Evolutionary conservation across 1,284 basidiomycete species (phyloP).

Genomic region (Marasmius oreades): DNA sequence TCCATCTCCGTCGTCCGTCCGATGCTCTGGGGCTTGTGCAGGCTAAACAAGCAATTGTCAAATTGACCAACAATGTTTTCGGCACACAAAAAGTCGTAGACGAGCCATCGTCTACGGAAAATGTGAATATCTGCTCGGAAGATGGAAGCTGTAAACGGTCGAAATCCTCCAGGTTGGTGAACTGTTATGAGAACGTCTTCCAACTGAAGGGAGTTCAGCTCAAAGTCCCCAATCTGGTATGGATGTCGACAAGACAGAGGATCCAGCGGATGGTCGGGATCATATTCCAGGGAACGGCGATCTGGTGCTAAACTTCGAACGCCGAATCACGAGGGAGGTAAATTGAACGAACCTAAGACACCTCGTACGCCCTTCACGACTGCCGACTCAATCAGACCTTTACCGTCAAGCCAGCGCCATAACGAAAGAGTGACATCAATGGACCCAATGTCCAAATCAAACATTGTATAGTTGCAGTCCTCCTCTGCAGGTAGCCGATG

Average conservation of each 20-base stretch:
- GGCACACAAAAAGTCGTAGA: conserved; percentile 89
- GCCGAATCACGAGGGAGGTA: not conserved
- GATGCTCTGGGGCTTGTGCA: conserved; percentile 96
- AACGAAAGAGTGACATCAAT: conserved; percentile 97
- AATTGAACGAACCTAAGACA: conserved; percentile 64
- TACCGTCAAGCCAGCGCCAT: conserved; percentile 92
- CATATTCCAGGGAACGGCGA: conserved; percentile 87
- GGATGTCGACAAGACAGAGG: conserved; percentile 80
- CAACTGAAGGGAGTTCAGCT: conserved; percentile 84
- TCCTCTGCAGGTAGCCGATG: conserved; percentile 30
- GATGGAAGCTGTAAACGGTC: conserved; percentile 93
- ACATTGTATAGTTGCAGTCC: conserved; percentile 78
- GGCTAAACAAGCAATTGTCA: conserved; percentile 95
- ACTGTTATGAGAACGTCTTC: conserved; percentile 95
- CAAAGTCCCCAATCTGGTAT: conserved; percentile 82
- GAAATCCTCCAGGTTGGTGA: conserved; percentile 90
- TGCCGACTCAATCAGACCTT: conserved; percentile 89
- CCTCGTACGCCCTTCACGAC: conserved; percentile 93
- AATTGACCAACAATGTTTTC: conserved; percentile 97
- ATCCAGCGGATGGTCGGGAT: conserved; percentile 73
- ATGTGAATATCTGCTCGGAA: conserved; percentile 89
- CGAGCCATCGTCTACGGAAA: conserved; percentile 92
- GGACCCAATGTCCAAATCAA: conserved; percentile 89
- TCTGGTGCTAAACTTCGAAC: conserved; percentile 46
- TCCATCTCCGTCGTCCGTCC: conserved; percentile 86